Conservation (phyloP, 495 filamentous ascomycete genomes). For the Bacidia gigantensis region DNA sequence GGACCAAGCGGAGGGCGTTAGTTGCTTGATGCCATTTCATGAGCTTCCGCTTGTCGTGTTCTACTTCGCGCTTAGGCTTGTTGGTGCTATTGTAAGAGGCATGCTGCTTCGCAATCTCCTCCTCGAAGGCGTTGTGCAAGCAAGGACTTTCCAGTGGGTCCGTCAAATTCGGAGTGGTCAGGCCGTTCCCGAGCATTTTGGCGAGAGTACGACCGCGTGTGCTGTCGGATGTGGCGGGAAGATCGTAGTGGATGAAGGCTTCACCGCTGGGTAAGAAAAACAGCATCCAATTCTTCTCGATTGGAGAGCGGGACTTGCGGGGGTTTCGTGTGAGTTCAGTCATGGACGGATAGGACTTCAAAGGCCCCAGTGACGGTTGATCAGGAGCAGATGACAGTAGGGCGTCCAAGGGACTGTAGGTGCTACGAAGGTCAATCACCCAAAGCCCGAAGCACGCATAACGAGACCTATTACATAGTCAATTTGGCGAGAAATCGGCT, state of each 20-base stretch:
- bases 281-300: constrained; percentile 31
- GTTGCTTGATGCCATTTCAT: constrained; percentile 27
- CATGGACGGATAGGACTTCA: constrained; percentile 26
- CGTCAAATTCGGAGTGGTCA: constrained; percentile 27
- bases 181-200: constrained; percentile 26
- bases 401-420: constrained; percentile 19
- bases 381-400: constrained; percentile 24
- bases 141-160: constrained; percentile 23
- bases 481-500: not conserved
- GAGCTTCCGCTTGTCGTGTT: not conserved
- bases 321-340: constrained; percentile 31
- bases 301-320: constrained; percentile 16
- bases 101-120: constrained; percentile 11
- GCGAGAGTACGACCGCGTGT: constrained; percentile 22
- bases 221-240: constrained; percentile 10
- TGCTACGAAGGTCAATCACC: constrained; percentile 26
- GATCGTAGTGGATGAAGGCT: constrained; percentile 25
- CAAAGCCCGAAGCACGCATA: constrained; percentile 32
- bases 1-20: constrained; percentile 25
- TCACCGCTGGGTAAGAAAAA: constrained; percentile 20
- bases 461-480: constrained; percentile 19
- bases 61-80: constrained; percentile 2
- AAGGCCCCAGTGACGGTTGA: constrained; percentile 23
- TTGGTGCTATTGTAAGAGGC: too few species aligned
- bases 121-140: constrained; percentile 12